Percentiles rank a stretch among this genome's conserved stretches.
Evolutionary conservation across 495 filamentous ascomycete species (phyloP).

Genomic region (Staphylotrichum longicolle): DNA sequence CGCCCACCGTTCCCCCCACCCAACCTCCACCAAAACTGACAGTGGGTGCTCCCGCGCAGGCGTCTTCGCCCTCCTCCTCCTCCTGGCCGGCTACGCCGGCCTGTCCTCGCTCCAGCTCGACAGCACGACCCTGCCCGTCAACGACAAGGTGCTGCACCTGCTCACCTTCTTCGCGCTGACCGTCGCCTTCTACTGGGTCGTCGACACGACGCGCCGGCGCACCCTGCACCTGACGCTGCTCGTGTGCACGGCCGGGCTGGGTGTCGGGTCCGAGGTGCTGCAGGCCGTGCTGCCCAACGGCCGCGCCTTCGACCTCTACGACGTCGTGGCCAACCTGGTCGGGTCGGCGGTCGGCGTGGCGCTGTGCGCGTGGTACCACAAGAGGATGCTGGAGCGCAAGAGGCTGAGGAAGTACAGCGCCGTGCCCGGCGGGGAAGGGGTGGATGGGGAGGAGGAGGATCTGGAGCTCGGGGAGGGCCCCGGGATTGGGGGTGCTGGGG

Average conservation of each 20-base stretch:
- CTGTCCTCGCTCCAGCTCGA: constrained; percentile 61
- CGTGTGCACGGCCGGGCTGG: constrained; percentile 68
- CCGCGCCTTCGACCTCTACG: constrained; percentile 77
- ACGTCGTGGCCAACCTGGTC: constrained; percentile 83
- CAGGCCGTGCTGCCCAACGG: constrained; percentile 80
- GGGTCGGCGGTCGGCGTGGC: constrained; percentile 70
- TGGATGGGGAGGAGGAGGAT: constrained; percentile 52
- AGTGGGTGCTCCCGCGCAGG: no score
- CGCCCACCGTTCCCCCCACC: not conserved
- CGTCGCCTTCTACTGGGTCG: constrained; percentile 90
- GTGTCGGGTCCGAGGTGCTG: constrained; percentile 80
- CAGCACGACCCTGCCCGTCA: constrained; percentile 39
- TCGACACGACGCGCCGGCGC: constrained; percentile 84
- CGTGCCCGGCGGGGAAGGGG: constrained; percentile 52
- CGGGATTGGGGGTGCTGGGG: constrained; percentile 36
- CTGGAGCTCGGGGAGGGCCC: constrained; percentile 57
- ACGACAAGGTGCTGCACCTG: constrained; percentile 90
- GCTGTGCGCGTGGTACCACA: constrained; percentile 86
- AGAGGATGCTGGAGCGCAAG: constrained; percentile 89
- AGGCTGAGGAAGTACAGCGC: constrained; percentile 69
- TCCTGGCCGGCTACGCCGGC: constrained; percentile 75
- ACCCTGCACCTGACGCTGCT: constrained; percentile 80
- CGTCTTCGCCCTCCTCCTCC: constrained; percentile 72
- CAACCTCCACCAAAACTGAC: not conserved
- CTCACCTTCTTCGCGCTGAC: constrained; percentile 88